Conservation (phyloP, 345 rosid species). For the Lumnitzera racemosa region DNA sequence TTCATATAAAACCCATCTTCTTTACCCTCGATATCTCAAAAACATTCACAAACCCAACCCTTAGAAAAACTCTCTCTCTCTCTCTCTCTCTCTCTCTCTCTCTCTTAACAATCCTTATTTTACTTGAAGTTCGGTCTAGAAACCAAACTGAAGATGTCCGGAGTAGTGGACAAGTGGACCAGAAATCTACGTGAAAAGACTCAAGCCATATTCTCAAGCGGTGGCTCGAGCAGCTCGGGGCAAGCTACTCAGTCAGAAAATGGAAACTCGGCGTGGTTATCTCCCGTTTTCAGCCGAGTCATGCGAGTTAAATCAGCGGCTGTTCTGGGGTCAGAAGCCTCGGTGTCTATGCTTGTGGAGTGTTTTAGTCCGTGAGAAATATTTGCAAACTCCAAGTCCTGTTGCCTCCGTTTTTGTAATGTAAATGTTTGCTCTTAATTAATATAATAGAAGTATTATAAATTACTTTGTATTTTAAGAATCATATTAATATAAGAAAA, state of each 20-base stretch:
- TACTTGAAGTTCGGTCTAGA: not conserved
- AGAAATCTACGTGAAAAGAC: constrained; percentile 31
- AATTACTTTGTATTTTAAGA: no score
- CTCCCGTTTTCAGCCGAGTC: constrained; percentile 6
- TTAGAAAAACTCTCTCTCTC: not conserved
- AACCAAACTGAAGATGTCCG: constrained; percentile 21
- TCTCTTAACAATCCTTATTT: not conserved
- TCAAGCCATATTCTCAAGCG: constrained; percentile 15
- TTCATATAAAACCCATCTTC: not conserved
- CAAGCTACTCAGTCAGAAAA: constrained; percentile 8
- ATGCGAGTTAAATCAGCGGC: not conserved
- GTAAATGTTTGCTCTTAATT: no score
- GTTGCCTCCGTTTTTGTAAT: no score
- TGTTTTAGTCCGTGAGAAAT: constrained; percentile 13
- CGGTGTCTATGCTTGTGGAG: constrained; percentile 11
- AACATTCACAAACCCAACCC: no score
- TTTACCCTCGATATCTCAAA: no score
- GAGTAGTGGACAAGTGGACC: constrained; percentile 37
- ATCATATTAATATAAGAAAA: no score
- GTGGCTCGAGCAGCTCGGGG: constrained; percentile 4
- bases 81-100: not conserved
- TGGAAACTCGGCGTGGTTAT: constrained; percentile 5
- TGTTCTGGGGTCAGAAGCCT: constrained; percentile 7
- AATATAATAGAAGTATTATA: no score
- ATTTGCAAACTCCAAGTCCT: no score